Conservation (phyloP, 768 basidiomycete species). For the Crepidotus variabilis region DNA sequence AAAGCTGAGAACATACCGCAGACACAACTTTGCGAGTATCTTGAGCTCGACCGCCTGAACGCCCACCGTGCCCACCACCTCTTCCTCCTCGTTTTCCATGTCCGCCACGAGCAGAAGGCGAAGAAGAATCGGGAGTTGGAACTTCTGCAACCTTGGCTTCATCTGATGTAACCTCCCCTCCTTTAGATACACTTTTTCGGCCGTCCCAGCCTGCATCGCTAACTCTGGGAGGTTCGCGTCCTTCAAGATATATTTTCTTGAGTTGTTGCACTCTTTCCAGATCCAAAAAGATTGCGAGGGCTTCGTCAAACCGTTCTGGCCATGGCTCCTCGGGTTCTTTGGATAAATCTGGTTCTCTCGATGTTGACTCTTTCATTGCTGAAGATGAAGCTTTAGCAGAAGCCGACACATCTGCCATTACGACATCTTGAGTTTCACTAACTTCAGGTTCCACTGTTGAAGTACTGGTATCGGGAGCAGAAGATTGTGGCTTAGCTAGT, state of each 20-base stretch:
- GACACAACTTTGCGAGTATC: slow-evolving; percentile 74
- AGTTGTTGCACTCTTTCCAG: slow-evolving; percentile 55
- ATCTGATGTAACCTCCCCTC: background rate
- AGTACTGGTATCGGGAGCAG: slow-evolving; percentile 34
- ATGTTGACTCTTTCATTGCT: background rate
- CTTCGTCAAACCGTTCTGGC: slow-evolving; percentile 56
- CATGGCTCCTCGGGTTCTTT: slow-evolving; percentile 44
- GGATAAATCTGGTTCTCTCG: background rate
- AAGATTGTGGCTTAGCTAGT: slow-evolving; percentile 64
- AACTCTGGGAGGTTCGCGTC: slow-evolving; percentile 69
- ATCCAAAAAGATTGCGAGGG: slow-evolving; percentile 62
- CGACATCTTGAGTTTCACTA: slow-evolving; percentile 15
- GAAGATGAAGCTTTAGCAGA: background rate
- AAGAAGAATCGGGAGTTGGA: slow-evolving; percentile 2
- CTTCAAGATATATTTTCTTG: slow-evolving; percentile 76
- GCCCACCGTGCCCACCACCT: slow-evolving; percentile 41
- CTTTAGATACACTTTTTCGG: slow-evolving; percentile 30
- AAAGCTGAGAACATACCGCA: slow-evolving; percentile 53
- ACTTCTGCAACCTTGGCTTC: slow-evolving; percentile 4
- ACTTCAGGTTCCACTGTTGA: slow-evolving; percentile 12
- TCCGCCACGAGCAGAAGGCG: slow-evolving; percentile 18
- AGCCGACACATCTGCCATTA: slow-evolving; percentile 9
- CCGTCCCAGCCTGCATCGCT: slow-evolving; percentile 76
- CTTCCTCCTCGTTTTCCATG: slow-evolving; percentile 33
- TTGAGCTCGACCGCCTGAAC: slow-evolving; percentile 44